phyloP scores from a whole-genome alignment of 108 stramenopile genomes.

The Cafeteria roenbergensis region DNA sequence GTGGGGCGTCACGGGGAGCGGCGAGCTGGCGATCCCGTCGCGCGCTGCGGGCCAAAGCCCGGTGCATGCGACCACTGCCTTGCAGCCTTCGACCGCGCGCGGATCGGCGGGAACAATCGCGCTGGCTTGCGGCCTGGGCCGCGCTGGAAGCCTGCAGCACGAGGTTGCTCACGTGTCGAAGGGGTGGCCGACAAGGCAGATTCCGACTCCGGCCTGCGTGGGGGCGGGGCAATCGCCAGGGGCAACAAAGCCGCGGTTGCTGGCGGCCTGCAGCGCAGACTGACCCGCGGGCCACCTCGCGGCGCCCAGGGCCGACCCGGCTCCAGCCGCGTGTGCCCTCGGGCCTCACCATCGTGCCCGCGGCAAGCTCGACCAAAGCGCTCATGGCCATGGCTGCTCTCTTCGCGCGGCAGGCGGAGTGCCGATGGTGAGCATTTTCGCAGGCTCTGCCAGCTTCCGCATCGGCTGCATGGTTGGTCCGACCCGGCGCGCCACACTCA shows the following conservation, averaged over 20 bases:
- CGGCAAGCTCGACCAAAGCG: background rate
- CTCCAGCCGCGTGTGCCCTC: background rate
- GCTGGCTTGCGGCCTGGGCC: background rate
- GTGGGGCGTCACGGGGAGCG: background rate
- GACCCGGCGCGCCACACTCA: too few relatives aligned
- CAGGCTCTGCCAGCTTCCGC: too few relatives aligned
- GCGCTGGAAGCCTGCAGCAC: background rate
- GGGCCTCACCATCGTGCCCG: background rate
- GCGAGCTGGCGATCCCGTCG: background rate
- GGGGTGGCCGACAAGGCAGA: background rate
- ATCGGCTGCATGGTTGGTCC: too few relatives aligned
- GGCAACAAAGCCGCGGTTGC: background rate
- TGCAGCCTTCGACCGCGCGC: background rate
- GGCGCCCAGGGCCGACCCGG: background rate
- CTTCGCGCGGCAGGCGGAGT: too few relatives aligned
- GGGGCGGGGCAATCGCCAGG: background rate
- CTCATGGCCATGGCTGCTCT: too few relatives aligned
- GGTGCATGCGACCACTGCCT: background rate
- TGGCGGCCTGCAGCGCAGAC: background rate
- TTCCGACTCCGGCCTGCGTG: background rate
- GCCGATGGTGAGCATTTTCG: too few relatives aligned
- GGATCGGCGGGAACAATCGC: background rate
- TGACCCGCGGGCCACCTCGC: background rate
- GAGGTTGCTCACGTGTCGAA: background rate
- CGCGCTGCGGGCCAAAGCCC: background rate